A percentile compares a stretch with the other conserved stretches of the same genome.
These are phyloP conservation scores for Fusarium hainanense DNA, from an alignment of 2,329 filamentous ascomycete species.

Conservation along the genomic window DNA sequence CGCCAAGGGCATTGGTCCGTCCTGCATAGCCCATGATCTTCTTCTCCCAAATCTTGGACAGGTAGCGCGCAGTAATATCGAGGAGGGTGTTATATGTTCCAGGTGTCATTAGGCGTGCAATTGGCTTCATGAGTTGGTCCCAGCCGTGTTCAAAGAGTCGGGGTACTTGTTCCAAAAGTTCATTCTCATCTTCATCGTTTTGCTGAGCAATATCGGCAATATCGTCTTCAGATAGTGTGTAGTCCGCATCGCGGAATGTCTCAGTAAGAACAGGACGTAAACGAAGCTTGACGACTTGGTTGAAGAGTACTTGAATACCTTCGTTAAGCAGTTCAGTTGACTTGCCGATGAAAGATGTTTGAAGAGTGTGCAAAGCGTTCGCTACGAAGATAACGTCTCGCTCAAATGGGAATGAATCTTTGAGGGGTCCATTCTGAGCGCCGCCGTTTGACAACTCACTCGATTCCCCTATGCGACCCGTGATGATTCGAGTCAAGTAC, in stretches of 20 bases:
- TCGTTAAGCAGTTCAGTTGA: conserved; percentile 84
- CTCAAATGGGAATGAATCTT: conserved; percentile 81
- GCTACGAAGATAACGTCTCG: conserved; percentile 78
- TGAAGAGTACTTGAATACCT: conserved; percentile 85
- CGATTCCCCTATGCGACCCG: conserved; percentile 67
- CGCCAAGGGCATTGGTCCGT: conserved; percentile 82
- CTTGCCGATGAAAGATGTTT: conserved; percentile 79
- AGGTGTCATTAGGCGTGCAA: conserved; percentile 84
- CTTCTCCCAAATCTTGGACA: conserved; percentile 86
- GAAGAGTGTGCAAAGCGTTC: conserved; percentile 74
- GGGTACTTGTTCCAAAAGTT: conserved; percentile 74
- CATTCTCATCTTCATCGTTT: conserved; percentile 65
- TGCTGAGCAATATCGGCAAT: conserved; percentile 65
- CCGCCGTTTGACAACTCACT: conserved; percentile 52
- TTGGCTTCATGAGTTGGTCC: conserved; percentile 85
- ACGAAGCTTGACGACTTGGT: conserved; percentile 85
- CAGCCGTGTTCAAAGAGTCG: conserved; percentile 86
- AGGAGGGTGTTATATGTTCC: conserved; percentile 81
- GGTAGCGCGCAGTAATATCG: conserved; percentile 76
- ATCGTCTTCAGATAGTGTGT: conserved; percentile 74
- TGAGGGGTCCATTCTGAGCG: conserved; percentile 59
- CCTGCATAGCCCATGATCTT: conserved; percentile 84
- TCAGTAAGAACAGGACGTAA: conserved; percentile 87
- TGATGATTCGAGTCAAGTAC: conserved; percentile 88
- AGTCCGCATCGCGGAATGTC: conserved; percentile 92